phyloP scores from a whole-genome alignment of 2,329 filamentous ascomycete genomes.

The Cladorrhinum sp. region DNA sequence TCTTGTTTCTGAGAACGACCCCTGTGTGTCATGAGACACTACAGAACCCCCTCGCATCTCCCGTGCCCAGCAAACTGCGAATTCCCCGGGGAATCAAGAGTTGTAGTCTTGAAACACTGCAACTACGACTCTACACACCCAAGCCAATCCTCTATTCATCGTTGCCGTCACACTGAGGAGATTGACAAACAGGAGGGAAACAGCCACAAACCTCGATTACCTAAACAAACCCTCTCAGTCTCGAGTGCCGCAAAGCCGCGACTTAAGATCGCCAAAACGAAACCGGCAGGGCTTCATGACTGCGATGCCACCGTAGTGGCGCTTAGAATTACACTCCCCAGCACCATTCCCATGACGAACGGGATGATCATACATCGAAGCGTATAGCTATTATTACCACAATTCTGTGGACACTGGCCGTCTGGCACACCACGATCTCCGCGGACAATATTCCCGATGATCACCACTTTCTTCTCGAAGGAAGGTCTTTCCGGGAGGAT shows the following conservation, averaged over 20 bases:
- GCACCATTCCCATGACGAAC: background rate
- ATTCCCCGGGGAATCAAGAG: background rate
- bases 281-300: slow-evolving; percentile 14
- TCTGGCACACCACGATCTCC: background rate
- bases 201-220: background rate
- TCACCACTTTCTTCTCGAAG: background rate
- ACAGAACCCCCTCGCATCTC: slow-evolving; percentile 10
- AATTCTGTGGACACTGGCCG: background rate
- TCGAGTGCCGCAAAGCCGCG: slow-evolving; percentile 1
- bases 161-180: background rate
- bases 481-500: background rate
- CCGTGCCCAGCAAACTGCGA: background rate
- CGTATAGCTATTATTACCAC: background rate
- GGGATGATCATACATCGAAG: background rate
- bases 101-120: slow-evolving; percentile 15
- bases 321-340: background rate
- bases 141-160: background rate
- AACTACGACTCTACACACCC: slow-evolving; percentile 5
- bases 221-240: background rate
- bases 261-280: slow-evolving; percentile 24
- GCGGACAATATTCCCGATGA: background rate
- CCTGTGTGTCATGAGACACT: slow-evolving; percentile 21
- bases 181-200: background rate
- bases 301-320: background rate
- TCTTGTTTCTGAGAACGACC: slow-evolving; percentile 10